phyloP scores from a whole-genome alignment of 2,329 filamentous ascomycete genomes.

The Diaporthe sp. region DNA sequence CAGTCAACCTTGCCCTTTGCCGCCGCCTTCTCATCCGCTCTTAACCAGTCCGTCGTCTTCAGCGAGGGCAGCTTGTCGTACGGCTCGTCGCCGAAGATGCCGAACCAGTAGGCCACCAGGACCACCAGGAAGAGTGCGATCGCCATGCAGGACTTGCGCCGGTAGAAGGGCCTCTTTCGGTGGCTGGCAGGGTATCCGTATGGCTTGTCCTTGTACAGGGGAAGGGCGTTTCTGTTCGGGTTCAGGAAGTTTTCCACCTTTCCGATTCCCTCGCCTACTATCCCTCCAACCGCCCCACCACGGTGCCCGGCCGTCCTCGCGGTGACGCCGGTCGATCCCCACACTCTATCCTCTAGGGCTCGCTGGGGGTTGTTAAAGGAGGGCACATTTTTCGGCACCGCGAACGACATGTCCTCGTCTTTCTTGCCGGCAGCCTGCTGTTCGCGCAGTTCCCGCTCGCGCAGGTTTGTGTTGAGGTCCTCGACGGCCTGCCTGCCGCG shows the following conservation, averaged over 20 bases:
- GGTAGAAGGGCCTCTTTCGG: conserved; percentile 70
- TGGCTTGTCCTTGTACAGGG: conserved; percentile 99
- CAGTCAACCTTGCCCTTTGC: conserved; percentile 72
- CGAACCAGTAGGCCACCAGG: conserved; percentile 78
- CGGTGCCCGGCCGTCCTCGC: conserved; percentile 52
- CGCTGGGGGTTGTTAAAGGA: conserved; percentile 76
- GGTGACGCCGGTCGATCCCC: conserved; percentile 66
- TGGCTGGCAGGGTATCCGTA: conserved; percentile 75
- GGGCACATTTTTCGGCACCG: conserved; percentile 77
- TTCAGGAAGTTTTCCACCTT: conserved; percentile 76
- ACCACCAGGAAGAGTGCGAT: conserved; percentile 60
- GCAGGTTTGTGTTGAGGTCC: conserved; percentile 42
- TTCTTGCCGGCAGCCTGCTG: conserved; percentile 45
- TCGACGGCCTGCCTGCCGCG: conserved; percentile 62
- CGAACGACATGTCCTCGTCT: conserved; percentile 70
- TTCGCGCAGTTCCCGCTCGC: conserved; percentile 41
- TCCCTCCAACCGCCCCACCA: conserved; percentile 44
- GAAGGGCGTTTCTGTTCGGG: conserved; percentile 69
- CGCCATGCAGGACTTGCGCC: conserved; percentile 72
- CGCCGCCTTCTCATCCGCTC: conserved; percentile 57
- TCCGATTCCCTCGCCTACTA: conserved; percentile 68
- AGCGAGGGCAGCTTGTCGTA: conserved; percentile 52
- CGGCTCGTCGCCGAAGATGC: conserved; percentile 62
- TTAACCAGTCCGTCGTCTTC: conserved; percentile 69
- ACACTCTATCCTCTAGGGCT: conserved; percentile 74